Evolutionary conservation across 2,329 filamentous ascomycete species (phyloP).

Genomic region (Fusarium xyrophilum): DNA sequence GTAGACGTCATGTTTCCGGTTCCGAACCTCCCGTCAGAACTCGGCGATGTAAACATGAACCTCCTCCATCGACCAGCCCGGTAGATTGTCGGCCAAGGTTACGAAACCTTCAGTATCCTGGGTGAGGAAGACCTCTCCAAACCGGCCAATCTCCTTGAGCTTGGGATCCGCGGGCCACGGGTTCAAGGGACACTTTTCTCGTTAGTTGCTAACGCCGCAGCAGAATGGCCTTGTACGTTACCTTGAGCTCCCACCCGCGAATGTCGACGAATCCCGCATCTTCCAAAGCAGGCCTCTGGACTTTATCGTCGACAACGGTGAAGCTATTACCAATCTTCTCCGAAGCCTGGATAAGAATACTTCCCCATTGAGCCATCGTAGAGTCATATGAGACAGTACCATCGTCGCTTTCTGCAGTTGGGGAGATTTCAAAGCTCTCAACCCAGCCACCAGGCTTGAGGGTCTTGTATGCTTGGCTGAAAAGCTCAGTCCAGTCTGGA

Average conservation of each 20-base stretch:
- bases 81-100: rapidly evolving
- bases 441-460: not conserved
- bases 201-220: rapidly evolving
- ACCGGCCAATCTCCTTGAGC: not conserved
- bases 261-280: not conserved
- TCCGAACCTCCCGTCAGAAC: not conserved
- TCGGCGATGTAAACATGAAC: not conserved
- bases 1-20: not conserved
- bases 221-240: rapidly evolving
- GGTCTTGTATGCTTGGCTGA: not conserved
- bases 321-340: not conserved
- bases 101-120: not conserved
- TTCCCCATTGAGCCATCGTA: not conserved
- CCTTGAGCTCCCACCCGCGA: not conserved
- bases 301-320: not conserved
- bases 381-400: not conserved
- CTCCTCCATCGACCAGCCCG: not conserved
- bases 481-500: not conserved
- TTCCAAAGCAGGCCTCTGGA: not conserved
- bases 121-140: not conserved
- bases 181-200: not conserved
- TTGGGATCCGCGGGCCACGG: not conserved
- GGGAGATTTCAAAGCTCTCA: not conserved
- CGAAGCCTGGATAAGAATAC: not conserved
- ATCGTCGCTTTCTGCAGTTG: not conserved